Evolutionary conservation across 2,329 filamentous ascomycete genomes (phyloP).

Genomic region (Diatrype stigma): DNA sequence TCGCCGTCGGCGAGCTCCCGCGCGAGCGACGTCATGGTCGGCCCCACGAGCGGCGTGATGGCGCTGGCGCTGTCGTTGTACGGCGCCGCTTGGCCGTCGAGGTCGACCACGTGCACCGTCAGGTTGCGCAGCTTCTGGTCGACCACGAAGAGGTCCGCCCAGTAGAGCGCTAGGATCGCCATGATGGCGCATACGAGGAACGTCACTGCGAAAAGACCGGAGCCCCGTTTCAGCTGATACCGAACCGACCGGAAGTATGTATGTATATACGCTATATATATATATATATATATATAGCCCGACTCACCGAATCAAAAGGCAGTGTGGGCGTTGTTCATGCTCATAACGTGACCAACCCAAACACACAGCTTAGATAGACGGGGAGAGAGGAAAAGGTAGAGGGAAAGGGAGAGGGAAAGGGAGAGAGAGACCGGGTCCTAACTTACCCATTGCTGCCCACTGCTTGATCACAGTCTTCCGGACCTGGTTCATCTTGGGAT

Average conservation of each 20-base stretch:
- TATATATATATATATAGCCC: too few species aligned
- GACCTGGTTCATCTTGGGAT: constrained; percentile 16
- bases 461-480: constrained; percentile 12
- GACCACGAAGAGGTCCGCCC: constrained; percentile 51
- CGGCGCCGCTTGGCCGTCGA: constrained; percentile 52
- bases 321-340: neutral
- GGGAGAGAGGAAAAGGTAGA: neutral
- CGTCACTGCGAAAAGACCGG: constrained; percentile 28
- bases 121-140: constrained; percentile 45
- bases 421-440: too few species aligned
- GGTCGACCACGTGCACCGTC: constrained; percentile 57
- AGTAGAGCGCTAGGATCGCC: constrained; percentile 55
- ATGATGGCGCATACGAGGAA: constrained; percentile 54
- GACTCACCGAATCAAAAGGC: too few species aligned
- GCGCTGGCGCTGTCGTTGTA: constrained; percentile 41
- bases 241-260: too few species aligned
- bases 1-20: constrained; percentile 36
- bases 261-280: too few species aligned
- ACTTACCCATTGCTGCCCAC: constrained; percentile 19
- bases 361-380: too few species aligned
- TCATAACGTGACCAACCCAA: too few species aligned
- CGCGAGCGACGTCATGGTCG: constrained; percentile 42
- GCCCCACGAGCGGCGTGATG: constrained; percentile 51
- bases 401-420: neutral
- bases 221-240: neutral